phyloP scores from a whole-genome alignment of 2,329 filamentous ascomycete genomes.

The Hypoxylon sp. region DNA sequence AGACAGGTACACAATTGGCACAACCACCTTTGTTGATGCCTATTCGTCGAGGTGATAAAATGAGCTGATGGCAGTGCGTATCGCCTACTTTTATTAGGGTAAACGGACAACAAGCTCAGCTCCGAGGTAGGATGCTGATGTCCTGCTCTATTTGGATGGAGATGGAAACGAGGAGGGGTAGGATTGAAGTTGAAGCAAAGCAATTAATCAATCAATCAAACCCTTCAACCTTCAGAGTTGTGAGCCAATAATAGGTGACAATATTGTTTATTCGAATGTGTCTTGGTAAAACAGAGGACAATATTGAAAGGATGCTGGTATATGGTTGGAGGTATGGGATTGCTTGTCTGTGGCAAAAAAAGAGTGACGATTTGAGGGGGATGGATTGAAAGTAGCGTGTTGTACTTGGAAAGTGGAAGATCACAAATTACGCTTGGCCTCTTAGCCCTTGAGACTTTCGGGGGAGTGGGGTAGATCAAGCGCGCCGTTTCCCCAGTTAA shows the following conservation, averaged over 20 bases:
- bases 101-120: constrained; percentile 9
- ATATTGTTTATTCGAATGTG: constrained; percentile 4
- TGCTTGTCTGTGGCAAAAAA: constrained; percentile 35
- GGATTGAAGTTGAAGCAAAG: constrained; percentile 9
- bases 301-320: constrained; percentile 6
- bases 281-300: constrained; percentile 6
- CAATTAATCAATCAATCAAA: constrained; percentile 16
- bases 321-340: constrained; percentile 5
- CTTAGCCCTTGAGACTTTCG: constrained; percentile 26
- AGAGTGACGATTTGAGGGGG: constrained; percentile 34
- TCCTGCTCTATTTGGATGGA: too few relatives aligned
- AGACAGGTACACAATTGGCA: constrained; percentile 5
- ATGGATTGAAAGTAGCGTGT: too few relatives aligned
- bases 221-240: constrained; percentile 8
- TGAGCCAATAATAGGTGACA: not conserved
- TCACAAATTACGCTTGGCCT: constrained; percentile 26
- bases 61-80: not conserved
- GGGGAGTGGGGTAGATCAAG: constrained; percentile 30
- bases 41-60: too few relatives aligned
- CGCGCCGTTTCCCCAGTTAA: constrained; percentile 28
- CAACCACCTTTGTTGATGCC: constrained; percentile 2
- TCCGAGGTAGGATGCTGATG: constrained; percentile 7
- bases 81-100: constrained; percentile 12
- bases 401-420: constrained; percentile 22
- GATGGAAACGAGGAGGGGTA: constrained; percentile 26